Evolutionary conservation across 176 grass and related monocot genomes (phyloP).

Genomic region (Alloteropsis semialata): DNA sequence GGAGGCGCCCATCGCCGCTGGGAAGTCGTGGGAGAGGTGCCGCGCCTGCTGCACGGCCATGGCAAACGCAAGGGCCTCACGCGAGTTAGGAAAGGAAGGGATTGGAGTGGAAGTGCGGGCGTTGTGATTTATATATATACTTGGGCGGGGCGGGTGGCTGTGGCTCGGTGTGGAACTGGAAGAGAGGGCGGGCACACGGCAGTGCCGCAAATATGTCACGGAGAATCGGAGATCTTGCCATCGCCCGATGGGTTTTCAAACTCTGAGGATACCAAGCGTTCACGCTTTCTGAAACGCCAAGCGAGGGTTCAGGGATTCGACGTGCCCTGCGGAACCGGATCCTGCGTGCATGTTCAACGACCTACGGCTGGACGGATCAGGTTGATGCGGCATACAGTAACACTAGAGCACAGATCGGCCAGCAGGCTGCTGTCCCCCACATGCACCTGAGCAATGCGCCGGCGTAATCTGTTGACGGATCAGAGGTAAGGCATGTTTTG

Average conservation of each 20-base stretch:
- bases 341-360: not conserved
- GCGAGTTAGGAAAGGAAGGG: not conserved
- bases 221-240: too few relatives aligned
- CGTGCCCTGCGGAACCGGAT: not conserved
- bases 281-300: not conserved
- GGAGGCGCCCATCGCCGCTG: not conserved
- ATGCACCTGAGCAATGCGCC: too few relatives aligned
- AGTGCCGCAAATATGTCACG: too few relatives aligned
- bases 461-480: not conserved
- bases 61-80: not conserved
- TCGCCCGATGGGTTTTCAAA: too few relatives aligned
- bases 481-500: not conserved
- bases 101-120: not conserved
- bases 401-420: too few relatives aligned
- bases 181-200: too few relatives aligned
- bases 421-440: too few relatives aligned
- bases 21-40: constrained; percentile 20
- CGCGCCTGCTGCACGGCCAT: constrained; percentile 63
- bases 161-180: too few relatives aligned
- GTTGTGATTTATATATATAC: not conserved
- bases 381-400: too few relatives aligned
- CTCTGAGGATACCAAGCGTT: too few relatives aligned
- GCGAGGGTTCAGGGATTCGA: not conserved
- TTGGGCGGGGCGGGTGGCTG: too few relatives aligned
- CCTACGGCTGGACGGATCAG: too few relatives aligned